Conservation (phyloP, 2,329 filamentous ascomycete genomes). For the Madurella mycetomatis region DNA sequence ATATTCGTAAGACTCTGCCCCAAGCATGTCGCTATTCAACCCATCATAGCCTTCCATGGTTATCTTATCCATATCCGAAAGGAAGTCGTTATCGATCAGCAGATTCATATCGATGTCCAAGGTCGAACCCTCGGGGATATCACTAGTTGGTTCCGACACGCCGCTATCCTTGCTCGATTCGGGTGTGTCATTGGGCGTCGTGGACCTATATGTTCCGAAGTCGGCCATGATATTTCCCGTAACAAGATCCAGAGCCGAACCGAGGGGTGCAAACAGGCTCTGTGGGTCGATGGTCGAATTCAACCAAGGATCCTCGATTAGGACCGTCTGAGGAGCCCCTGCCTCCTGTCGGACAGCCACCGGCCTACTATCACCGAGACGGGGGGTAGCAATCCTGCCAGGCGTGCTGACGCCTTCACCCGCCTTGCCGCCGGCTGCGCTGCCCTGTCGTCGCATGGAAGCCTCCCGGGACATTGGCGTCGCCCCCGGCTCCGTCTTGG, state of each 20-base stretch:
- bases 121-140: constrained; percentile 52
- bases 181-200: constrained; percentile 60
- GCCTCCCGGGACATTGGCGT: constrained; percentile 50
- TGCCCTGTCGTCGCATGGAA: constrained; percentile 49
- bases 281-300: constrained; percentile 51
- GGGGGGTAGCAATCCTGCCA: constrained; percentile 30
- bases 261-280: constrained; percentile 41
- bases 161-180: constrained; percentile 60
- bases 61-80: constrained; percentile 40
- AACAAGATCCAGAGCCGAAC: constrained; percentile 36
- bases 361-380: constrained; percentile 20
- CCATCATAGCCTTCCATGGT: constrained; percentile 30
- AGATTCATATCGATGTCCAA: constrained; percentile 52
- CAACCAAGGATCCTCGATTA: constrained; percentile 26
- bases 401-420: constrained; percentile 28
- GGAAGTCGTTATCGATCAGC: constrained; percentile 43
- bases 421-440: constrained; percentile 39
- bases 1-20: constrained; percentile 24
- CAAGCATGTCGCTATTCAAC: constrained; percentile 25
- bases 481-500: constrained; percentile 34
- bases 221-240: constrained; percentile 49
- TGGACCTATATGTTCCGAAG: constrained; percentile 48
- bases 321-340: constrained; percentile 18
- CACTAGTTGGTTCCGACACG: constrained; percentile 57
- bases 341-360: constrained; percentile 28